These are phyloP conservation scores for Panellus pusillus DNA, from an alignment of 768 basidiomycete species.

Conservation along the genomic window DNA sequence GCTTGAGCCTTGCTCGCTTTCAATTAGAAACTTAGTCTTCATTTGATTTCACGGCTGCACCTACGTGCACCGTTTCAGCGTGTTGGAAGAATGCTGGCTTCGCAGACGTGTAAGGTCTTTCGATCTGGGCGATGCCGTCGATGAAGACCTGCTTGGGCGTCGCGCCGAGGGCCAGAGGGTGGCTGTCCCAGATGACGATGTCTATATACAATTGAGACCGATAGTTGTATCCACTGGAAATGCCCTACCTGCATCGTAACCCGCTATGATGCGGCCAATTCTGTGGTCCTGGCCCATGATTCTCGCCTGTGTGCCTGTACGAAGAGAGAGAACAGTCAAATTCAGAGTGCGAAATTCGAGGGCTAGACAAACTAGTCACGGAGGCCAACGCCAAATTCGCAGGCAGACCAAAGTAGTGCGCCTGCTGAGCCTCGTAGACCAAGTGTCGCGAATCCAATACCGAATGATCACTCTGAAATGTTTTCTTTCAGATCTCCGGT, in stretches of 20 bases:
- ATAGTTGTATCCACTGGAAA: too few relatives aligned
- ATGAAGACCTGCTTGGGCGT: slow-evolving; percentile 82
- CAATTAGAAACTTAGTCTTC: too few relatives aligned
- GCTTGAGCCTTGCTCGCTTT: too few relatives aligned
- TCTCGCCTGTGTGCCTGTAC: slow-evolving; percentile 16
- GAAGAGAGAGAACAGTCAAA: too few relatives aligned
- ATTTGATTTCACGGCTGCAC: too few relatives aligned
- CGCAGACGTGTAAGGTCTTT: slow-evolving; percentile 32
- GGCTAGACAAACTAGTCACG: slow-evolving; percentile 64
- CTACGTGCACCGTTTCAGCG: too few relatives aligned
- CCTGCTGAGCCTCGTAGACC: slow-evolving; percentile 69
- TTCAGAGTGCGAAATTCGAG: too few relatives aligned
- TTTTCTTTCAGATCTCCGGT: slow-evolving; percentile 37
- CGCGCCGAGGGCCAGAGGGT: slow-evolving; percentile 75
- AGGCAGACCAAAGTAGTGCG: slow-evolving; percentile 64
- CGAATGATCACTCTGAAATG: slow-evolving; percentile 52
- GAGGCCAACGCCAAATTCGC: slow-evolving; percentile 58
- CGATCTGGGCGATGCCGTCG: slow-evolving; percentile 74
- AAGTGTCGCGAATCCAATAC: slow-evolving; percentile 64
- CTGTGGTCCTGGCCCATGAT: not conserved
- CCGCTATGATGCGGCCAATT: slow-evolving; percentile 30
- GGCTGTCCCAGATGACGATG: slow-evolving; percentile 66
- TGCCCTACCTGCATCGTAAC: slow-evolving; percentile 72
- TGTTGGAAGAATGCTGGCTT: slow-evolving; percentile 37
- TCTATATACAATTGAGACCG: too few relatives aligned